Evolutionary conservation across 2,329 filamentous ascomycete species (phyloP).

Genomic region (Botrytis pseudocinerea): DNA sequence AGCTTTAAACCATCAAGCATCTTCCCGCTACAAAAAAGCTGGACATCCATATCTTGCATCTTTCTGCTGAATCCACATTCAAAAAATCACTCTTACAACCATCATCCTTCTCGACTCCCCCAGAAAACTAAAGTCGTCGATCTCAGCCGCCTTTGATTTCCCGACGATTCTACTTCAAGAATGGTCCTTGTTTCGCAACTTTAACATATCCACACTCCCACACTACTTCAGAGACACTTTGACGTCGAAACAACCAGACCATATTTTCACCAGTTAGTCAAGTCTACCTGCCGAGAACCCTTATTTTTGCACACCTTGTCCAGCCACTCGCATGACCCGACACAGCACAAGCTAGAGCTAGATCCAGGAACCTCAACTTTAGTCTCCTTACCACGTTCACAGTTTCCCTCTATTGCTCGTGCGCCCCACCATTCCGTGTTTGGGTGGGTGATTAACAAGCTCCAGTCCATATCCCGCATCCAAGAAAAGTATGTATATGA

Average conservation of each 20-base stretch:
- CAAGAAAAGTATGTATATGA: constrained; percentile 38
- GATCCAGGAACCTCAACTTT: constrained; percentile 29
- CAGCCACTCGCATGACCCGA: constrained; percentile 36
- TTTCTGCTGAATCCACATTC: neutral
- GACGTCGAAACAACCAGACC: constrained; percentile 39
- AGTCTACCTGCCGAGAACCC: constrained; percentile 30
- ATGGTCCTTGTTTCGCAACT: constrained; percentile 39
- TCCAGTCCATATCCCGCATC: constrained; percentile 30
- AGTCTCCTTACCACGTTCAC: constrained; percentile 13
- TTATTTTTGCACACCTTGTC: constrained; percentile 30
- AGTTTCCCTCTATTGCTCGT: constrained; percentile 30
- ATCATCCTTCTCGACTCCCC: constrained; percentile 18
- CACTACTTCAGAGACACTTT: constrained; percentile 29
- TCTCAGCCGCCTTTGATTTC: constrained; percentile 27
- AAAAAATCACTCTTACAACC: neutral
- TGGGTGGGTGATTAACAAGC: constrained; percentile 27
- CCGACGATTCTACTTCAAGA: constrained; percentile 33
- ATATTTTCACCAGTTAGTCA: constrained; percentile 31
- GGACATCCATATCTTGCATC: constrained; percentile 3
- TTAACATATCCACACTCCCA: constrained; percentile 31
- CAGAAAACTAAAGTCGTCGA: constrained; percentile 30
- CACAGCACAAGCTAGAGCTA: constrained; percentile 27
- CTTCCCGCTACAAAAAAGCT: neutral
- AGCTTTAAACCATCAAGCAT: constrained; percentile 20
- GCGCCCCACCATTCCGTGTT: constrained; percentile 35